Evolutionary conservation across 139 green algal genomes (phyloP).

Genomic region (Picochlorum sp.): DNA sequence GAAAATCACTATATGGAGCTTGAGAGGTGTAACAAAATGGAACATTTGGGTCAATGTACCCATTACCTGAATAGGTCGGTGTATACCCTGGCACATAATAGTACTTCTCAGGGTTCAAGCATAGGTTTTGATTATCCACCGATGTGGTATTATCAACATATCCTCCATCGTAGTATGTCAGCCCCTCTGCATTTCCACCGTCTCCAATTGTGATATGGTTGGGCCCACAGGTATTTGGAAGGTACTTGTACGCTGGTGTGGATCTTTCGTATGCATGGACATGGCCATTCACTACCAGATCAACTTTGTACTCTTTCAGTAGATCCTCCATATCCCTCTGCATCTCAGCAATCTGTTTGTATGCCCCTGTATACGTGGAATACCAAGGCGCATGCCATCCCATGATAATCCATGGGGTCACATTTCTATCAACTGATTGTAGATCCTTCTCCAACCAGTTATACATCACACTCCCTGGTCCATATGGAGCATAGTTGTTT

Average conservation of each 20-base stretch:
- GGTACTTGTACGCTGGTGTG: background rate
- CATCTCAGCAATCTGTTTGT: conserved; percentile 6
- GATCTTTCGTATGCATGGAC: background rate
- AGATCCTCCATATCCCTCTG: conserved; percentile 38
- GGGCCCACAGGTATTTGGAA: background rate
- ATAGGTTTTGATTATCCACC: too few species aligned
- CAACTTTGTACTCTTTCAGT: conserved; percentile 47
- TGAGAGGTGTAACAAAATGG: background rate
- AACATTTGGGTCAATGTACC: background rate
- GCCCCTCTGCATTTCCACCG: background rate
- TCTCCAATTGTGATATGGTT: background rate
- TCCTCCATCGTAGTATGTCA: too few species aligned
- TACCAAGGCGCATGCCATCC: conserved; percentile 60
- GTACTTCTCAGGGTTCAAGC: too few species aligned
- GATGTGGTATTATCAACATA: too few species aligned
- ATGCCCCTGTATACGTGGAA: background rate
- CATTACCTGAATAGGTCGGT: background rate
- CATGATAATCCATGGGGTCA: conserved; percentile 72
- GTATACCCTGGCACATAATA: background rate
- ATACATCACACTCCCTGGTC: conserved; percentile 32
- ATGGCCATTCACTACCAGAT: conserved; percentile 49
- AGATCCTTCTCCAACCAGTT: conserved; percentile 64
- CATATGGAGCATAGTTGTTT: conserved; percentile 15
- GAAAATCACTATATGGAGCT: too few species aligned
- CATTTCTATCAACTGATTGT: conserved; percentile 39